phyloP scores from a whole-genome alignment of 2,329 filamentous ascomycete genomes.

The Aspergillus ochraceoroseus region DNA sequence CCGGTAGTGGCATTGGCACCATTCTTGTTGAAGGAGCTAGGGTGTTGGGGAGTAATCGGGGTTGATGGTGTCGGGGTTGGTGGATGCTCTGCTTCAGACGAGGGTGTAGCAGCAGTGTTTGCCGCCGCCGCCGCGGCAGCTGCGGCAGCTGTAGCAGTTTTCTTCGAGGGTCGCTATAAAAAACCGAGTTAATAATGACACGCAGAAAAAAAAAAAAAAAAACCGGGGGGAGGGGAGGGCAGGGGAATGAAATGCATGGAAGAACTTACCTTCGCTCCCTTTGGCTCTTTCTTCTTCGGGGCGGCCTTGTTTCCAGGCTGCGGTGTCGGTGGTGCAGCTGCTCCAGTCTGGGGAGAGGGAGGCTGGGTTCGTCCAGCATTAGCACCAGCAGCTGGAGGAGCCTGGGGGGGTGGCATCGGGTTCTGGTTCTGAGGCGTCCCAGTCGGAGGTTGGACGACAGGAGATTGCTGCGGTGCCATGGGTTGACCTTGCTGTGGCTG shows the following conservation, averaged over 20 bases:
- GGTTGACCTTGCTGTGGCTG: constrained; percentile 41
- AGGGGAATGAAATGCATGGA: constrained; percentile 13
- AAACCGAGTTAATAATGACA: constrained; percentile 20
- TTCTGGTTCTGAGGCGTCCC: constrained; percentile 56
- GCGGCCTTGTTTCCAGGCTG: constrained; percentile 55
- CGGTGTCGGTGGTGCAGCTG: constrained; percentile 56
- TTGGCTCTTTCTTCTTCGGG: constrained; percentile 56
- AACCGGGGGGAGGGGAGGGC: no score
- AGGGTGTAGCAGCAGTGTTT: constrained; percentile 42
- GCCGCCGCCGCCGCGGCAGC: constrained; percentile 32
- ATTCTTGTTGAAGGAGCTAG: constrained; percentile 43
- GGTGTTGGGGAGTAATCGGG: constrained; percentile 47
- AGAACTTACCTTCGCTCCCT: constrained; percentile 49
- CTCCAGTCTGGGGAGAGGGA: constrained; percentile 43
- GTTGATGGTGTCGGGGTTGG: constrained; percentile 48
- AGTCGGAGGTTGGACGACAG: constrained; percentile 44
- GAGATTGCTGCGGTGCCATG: constrained; percentile 47
- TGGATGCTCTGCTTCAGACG: constrained; percentile 46
- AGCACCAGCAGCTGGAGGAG: constrained; percentile 38
- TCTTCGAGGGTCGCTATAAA: constrained; percentile 43
- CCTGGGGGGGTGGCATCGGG: constrained; percentile 49
- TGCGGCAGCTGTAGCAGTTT: constrained; percentile 31
- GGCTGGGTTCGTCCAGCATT: constrained; percentile 42
- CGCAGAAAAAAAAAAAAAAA: no score
- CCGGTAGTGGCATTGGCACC: constrained; percentile 34